Percentiles rank a stretch among this genome's conserved stretches.
phyloP scores from a whole-genome alignment of 805 yeast genomes.

The Candida chauliodis region DNA sequence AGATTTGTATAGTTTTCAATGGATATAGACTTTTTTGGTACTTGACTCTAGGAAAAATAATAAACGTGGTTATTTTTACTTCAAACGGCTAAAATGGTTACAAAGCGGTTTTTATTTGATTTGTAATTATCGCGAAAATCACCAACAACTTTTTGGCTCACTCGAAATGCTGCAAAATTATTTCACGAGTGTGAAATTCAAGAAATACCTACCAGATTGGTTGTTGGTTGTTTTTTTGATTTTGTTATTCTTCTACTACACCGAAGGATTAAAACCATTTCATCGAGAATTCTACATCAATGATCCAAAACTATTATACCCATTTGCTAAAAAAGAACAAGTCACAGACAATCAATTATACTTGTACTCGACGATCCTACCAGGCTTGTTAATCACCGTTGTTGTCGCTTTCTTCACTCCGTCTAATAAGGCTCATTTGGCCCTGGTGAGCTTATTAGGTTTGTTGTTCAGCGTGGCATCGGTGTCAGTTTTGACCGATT shows the following conservation, averaged over 20 bases:
- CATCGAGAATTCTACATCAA: conserved; percentile 24
- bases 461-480: conserved; percentile 25
- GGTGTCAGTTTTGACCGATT: conserved; percentile 33
- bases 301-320: conserved; percentile 27
- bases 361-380: conserved; percentile 23
- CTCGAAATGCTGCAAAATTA: conserved; percentile 11
- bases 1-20: conserved; percentile 1
- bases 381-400: conserved; percentile 19
- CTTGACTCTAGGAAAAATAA: not conserved
- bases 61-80: not conserved
- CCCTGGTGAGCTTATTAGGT: conserved; percentile 29
- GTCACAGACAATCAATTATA: conserved; percentile 31
- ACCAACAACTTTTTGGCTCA: too few relatives aligned
- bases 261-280: conserved; percentile 26
- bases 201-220: conserved; percentile 23
- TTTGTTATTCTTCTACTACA: conserved; percentile 15
- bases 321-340: conserved; percentile 27
- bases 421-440: conserved; percentile 17
- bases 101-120: too few relatives aligned
- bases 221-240: conserved; percentile 16
- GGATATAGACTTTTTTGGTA: conserved; percentile 1
- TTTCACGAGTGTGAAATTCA: conserved; percentile 10
- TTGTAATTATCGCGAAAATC: too few relatives aligned
- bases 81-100: not conserved
- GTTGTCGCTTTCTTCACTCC: conserved; percentile 4